phyloP scores from a whole-genome alignment of 1,139 yeast genomes.

The Yamadazyma triangularis region DNA sequence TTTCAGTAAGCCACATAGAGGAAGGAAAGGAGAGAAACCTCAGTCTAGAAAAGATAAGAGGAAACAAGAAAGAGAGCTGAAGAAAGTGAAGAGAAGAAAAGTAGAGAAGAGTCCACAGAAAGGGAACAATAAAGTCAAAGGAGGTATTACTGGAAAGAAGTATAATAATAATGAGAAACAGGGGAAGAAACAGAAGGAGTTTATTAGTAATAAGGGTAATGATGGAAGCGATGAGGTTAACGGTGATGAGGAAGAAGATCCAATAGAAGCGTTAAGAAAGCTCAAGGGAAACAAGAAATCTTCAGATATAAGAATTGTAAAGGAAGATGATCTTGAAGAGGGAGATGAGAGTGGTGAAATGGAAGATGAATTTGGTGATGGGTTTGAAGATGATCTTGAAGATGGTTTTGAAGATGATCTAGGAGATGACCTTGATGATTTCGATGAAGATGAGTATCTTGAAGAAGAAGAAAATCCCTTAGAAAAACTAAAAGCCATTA shows the following conservation, averaged over 20 bases:
- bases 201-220: constrained; percentile 8
- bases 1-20: constrained; percentile 18
- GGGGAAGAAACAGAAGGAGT: constrained; percentile 1
- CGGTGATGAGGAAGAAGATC: constrained; percentile 16
- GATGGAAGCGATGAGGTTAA: constrained; percentile 9
- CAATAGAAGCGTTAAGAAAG: constrained; percentile 18
- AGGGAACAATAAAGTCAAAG: not conserved
- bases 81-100: constrained; percentile 39
- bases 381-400: constrained; percentile 10
- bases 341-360: constrained; percentile 14
- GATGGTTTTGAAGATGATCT: constrained; percentile 9
- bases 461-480: constrained; percentile 28
- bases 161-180: not conserved
- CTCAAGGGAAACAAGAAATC: constrained; percentile 9
- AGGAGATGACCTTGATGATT: constrained; percentile 12
- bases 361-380: constrained; percentile 12
- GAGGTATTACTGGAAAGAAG: not conserved
- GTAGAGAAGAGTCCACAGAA: constrained; percentile 1
- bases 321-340: constrained; percentile 26
- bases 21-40: constrained; percentile 26
- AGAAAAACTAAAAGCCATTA: constrained; percentile 41
- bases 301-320: constrained; percentile 16
- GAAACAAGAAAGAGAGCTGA: constrained; percentile 48
- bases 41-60: constrained; percentile 52
- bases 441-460: constrained; percentile 9